Percentiles rank a stretch among this genome's conserved stretches.
Conservation (phyloP, 2,329 filamentous ascomycete genomes). For the Penicillium sp. region DNA sequence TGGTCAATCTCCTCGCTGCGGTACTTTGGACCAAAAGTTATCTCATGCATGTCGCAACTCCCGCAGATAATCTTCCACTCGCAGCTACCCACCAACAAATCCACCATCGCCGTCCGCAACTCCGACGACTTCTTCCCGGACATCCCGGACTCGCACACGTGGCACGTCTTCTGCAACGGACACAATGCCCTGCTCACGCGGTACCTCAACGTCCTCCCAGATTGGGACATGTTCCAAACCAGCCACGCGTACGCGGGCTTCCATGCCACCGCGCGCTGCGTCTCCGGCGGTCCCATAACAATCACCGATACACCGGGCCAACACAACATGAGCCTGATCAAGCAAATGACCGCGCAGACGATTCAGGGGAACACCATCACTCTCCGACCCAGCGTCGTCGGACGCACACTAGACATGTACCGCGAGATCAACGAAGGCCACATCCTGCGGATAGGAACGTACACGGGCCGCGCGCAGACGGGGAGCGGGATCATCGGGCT, state of each 20-base stretch:
- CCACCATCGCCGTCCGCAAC: slow-evolving; percentile 77
- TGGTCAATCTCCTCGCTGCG: slow-evolving; percentile 80
- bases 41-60: slow-evolving; percentile 93
- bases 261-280: slow-evolving; percentile 86
- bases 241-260: slow-evolving; percentile 74
- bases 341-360: slow-evolving; percentile 79
- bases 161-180: slow-evolving; percentile 95
- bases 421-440: slow-evolving; percentile 73
- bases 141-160: slow-evolving; percentile 78
- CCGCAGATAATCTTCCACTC: slow-evolving; percentile 86
- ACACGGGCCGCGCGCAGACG: slow-evolving; percentile 69
- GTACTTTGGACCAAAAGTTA: slow-evolving; percentile 76
- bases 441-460: slow-evolving; percentile 78
- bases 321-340: slow-evolving; percentile 76
- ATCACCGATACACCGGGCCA: slow-evolving; percentile 88
- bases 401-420: slow-evolving; percentile 75
- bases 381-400: slow-evolving; percentile 76
- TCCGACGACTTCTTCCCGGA: slow-evolving; percentile 91
- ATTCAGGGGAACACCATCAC: slow-evolving; percentile 75
- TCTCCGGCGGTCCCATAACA: slow-evolving; percentile 91
- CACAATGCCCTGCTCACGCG: slow-evolving; percentile 84
- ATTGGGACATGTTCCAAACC: slow-evolving; percentile 80
- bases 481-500: slow-evolving; percentile 80
- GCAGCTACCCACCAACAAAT: slow-evolving; percentile 76
- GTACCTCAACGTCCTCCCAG: slow-evolving; percentile 84